These are phyloP conservation scores for Dorcoceras hygrometricum DNA, from an alignment of 257 asterid genomes.

Conservation along the genomic window DNA sequence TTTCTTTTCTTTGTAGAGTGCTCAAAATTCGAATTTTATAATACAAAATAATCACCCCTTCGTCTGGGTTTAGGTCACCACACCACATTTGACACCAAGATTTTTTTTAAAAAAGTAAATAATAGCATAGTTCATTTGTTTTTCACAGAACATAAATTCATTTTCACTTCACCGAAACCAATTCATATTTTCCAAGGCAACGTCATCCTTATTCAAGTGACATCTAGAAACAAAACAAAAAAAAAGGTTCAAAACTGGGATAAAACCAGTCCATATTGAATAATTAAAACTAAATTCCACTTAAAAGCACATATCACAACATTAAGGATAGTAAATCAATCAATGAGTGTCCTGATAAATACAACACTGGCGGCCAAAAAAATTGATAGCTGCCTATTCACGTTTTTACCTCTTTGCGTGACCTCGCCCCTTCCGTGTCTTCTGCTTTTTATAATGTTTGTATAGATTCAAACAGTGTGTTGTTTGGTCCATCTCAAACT, in stretches of 20 bases:
- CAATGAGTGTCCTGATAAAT: background rate
- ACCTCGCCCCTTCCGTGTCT: constrained; percentile 42
- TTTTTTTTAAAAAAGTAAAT: too few relatives aligned
- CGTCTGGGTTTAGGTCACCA: too few relatives aligned
- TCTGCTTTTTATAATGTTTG: constrained; percentile 50
- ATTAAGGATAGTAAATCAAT: too few relatives aligned
- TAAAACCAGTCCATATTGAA: background rate
- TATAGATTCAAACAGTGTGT: constrained; percentile 43
- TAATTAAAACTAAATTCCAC: background rate
- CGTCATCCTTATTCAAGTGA: background rate
- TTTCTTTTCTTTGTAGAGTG: too few relatives aligned
- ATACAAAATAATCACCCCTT: too few relatives aligned
- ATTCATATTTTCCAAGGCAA: too few relatives aligned
- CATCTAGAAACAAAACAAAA: too few relatives aligned
- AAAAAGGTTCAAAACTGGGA: background rate
- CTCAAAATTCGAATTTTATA: too few relatives aligned
- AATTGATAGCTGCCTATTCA: too few relatives aligned
- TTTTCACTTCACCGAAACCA: too few relatives aligned
- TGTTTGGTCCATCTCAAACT: constrained; percentile 58
- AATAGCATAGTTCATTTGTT: background rate
- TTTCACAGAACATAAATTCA: background rate
- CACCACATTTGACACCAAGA: background rate
- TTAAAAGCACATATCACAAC: background rate
- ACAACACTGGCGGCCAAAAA: background rate
- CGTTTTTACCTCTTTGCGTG: background rate